Percentiles rank a stretch among this genome's conserved stretches.
These are phyloP conservation scores for Capsella bursapastoris DNA, from an alignment of 345 rosid genomes.

Conservation along the genomic window DNA sequence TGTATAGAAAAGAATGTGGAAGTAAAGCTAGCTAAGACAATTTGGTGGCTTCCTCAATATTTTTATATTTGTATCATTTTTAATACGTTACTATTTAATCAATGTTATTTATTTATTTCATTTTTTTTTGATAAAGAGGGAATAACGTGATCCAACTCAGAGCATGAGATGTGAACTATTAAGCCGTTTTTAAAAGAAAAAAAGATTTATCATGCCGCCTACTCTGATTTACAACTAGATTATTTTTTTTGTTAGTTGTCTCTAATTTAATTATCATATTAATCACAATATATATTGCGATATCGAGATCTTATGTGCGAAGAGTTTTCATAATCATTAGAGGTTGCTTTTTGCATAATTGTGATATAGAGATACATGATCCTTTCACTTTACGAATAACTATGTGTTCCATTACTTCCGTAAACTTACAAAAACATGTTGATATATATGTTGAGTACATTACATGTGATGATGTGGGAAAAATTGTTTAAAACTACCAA, in stretches of 20 bases:
- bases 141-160: conserved; percentile 32
- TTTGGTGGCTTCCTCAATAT: conserved; percentile 26
- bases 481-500: not conserved
- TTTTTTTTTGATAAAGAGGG: not conserved
- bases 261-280: not conserved
- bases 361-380: not conserved
- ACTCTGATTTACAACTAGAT: not conserved
- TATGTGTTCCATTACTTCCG: not conserved
- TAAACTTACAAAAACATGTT: not conserved
- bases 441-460: not conserved
- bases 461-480: conserved; percentile 14
- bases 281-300: not conserved
- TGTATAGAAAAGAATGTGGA: conserved; percentile 33
- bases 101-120: not conserved
- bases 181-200: not conserved
- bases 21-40: conserved; percentile 10
- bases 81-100: not conserved
- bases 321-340: not conserved
- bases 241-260: not conserved
- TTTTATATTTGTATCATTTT: not conserved
- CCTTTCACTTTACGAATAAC: not conserved
- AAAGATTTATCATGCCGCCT: not conserved
- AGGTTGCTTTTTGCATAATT: no score
- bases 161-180: conserved; percentile 16
- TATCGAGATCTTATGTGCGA: not conserved